A percentile compares a stretch with the other conserved stretches of the same genome.
Evolutionary conservation across 2,329 filamentous ascomycete genomes (phyloP).

Genomic region (Xylariomycetidae sp.): DNA sequence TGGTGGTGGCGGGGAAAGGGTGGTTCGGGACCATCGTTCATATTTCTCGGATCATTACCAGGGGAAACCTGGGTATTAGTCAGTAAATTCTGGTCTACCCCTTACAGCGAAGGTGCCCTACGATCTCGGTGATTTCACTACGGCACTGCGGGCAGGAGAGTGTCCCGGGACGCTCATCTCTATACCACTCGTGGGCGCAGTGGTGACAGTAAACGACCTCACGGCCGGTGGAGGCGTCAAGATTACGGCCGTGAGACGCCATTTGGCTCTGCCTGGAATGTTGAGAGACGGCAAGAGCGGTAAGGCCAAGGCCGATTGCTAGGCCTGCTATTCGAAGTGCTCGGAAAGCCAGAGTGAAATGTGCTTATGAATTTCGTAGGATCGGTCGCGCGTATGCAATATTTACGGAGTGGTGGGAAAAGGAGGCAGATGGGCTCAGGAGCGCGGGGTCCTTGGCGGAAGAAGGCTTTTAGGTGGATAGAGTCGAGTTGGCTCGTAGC

Average conservation of each 20-base stretch:
- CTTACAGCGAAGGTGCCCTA: slow-evolving; percentile 44
- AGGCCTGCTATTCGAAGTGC: slow-evolving; percentile 50
- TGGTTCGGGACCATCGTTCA: slow-evolving; percentile 28
- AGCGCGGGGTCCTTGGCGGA: no score
- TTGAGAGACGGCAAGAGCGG: slow-evolving; percentile 52
- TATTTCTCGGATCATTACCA: slow-evolving; percentile 58
- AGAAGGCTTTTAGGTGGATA: no score
- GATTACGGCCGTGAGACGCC: slow-evolving; percentile 35
- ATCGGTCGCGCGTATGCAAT: slow-evolving; percentile 1
- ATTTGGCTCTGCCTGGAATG: slow-evolving; percentile 35
- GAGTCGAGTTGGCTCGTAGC: no score
- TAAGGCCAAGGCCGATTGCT: slow-evolving; percentile 54
- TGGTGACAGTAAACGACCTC: slow-evolving; percentile 84
- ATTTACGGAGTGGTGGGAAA: no score
- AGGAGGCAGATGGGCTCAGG: slow-evolving; percentile 2
- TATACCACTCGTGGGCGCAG: slow-evolving; percentile 78
- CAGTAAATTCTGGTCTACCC: slow-evolving; percentile 7
- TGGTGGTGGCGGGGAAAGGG: slow-evolving; percentile 18
- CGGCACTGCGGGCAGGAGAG: slow-evolving; percentile 73
- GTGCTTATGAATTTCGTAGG: slow-evolving; percentile 13
- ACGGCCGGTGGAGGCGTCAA: slow-evolving; percentile 46
- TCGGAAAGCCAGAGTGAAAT: slow-evolving; percentile 51
- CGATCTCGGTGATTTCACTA: slow-evolving; percentile 81
- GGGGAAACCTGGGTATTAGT: slow-evolving; percentile 40
- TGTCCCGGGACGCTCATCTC: slow-evolving; percentile 53